Conservation (phyloP, 352 stramenopile genomes). For the Pythium diclinum region DNA sequence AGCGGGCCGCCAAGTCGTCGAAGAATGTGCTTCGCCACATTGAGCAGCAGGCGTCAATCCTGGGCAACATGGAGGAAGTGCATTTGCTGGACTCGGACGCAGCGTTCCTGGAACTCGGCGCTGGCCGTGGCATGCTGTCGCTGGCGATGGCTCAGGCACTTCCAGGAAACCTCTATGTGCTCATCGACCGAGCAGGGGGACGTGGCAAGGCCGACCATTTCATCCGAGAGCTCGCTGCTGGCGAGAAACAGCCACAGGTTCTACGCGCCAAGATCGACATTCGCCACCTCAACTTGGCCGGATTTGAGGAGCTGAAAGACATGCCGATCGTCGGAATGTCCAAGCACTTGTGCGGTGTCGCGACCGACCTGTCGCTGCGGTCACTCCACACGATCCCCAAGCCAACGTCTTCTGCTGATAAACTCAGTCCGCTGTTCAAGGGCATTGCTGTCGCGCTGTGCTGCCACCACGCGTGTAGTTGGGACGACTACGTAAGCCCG, state of each 20-base stretch:
- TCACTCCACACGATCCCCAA: constrained; percentile 55
- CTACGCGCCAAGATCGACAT: constrained; percentile 83
- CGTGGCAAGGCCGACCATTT: constrained; percentile 74
- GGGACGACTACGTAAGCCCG: constrained; percentile 72
- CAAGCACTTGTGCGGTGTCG: constrained; percentile 82
- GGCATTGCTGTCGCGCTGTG: constrained; percentile 73
- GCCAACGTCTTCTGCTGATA: background rate
- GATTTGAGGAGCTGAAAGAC: constrained; percentile 48
- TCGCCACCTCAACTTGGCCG: constrained; percentile 74
- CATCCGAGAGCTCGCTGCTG: constrained; percentile 33
- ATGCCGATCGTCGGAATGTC: constrained; percentile 76
- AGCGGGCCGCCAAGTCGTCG: constrained; percentile 47
- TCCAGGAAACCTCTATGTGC: constrained; percentile 57
- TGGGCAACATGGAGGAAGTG: constrained; percentile 68
- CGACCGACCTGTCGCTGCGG: constrained; percentile 76
- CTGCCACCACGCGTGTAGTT: constrained; percentile 75
- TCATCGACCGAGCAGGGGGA: constrained; percentile 72
- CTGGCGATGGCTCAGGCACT: constrained; percentile 70
- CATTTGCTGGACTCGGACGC: constrained; percentile 44
- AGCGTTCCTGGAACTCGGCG: constrained; percentile 70
- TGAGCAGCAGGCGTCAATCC: constrained; percentile 79
- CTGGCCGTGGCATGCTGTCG: constrained; percentile 75
- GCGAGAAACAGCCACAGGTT: constrained; percentile 31
- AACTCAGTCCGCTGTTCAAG: constrained; percentile 37
- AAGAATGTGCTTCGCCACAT: constrained; percentile 76